phyloP scores from a whole-genome alignment of 75 land plant genomes.

The Larix kaempferi region DNA sequence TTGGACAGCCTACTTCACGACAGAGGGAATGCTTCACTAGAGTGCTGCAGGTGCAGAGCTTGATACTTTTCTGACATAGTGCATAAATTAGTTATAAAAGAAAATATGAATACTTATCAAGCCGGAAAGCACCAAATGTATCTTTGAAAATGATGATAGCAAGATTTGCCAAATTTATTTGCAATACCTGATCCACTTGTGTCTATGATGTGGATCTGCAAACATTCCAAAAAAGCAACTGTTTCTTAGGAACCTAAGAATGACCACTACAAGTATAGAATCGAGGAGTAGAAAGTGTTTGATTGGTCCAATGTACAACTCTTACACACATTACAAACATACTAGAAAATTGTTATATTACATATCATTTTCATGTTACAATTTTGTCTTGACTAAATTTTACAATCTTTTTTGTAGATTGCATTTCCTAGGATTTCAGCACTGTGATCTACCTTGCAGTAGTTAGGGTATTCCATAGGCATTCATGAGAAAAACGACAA shows the following conservation, averaged over 20 bases:
- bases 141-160: no score
- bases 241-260: neutral
- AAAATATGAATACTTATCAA: neutral
- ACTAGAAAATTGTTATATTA: no score
- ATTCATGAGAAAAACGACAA: no score
- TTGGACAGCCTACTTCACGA: conserved; percentile 74
- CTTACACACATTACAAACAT: neutral
- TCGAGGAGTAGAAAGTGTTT: neutral
- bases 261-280: neutral
- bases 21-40: conserved; percentile 97
- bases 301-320: neutral
- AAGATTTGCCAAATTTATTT: neutral
- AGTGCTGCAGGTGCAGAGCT: conserved; percentile 70
- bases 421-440: no score
- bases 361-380: no score
- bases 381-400: no score
- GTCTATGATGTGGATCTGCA: neutral
- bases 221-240: neutral
- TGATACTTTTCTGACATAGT: neutral
- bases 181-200: neutral
- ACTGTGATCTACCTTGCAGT: no score
- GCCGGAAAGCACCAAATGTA: neutral
- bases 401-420: no score
- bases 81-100: neutral
- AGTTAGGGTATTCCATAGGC: no score